A percentile compares a stretch with the other conserved stretches of the same genome.
These are phyloP conservation scores for Podospora australis DNA, from an alignment of 495 filamentous ascomycete genomes.

Conservation along the genomic window DNA sequence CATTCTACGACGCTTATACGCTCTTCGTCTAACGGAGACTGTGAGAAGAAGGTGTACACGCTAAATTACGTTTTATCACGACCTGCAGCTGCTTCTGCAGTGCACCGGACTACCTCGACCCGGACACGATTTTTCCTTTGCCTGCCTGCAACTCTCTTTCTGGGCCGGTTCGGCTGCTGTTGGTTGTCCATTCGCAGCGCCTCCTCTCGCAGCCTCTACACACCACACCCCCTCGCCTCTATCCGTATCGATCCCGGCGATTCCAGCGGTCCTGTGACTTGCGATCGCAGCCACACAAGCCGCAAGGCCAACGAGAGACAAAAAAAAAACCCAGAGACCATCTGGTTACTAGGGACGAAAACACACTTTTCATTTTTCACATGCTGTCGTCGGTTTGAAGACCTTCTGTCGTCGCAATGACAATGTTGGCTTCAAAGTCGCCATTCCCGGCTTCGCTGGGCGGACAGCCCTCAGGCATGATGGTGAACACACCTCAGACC, in stretches of 20 bases:
- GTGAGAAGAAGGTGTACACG: background rate
- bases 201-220: background rate
- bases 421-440: conserved; percentile 82
- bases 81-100: conserved; percentile 3
- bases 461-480: conserved; percentile 47
- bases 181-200: background rate
- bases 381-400: conserved; percentile 20
- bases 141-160: background rate
- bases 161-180: background rate
- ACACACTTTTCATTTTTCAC: background rate
- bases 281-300: too few relatives aligned
- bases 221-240: background rate
- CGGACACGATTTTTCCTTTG: background rate
- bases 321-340: too few relatives aligned
- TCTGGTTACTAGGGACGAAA: background rate
- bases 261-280: too few relatives aligned
- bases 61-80: background rate
- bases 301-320: too few relatives aligned
- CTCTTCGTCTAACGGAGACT: conserved; percentile 7
- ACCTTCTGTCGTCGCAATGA: conserved; percentile 46
- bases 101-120: conserved; percentile 2
- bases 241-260: too few relatives aligned
- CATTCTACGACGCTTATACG: background rate
- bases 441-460: conserved; percentile 62
- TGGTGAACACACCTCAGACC: conserved; percentile 45